phyloP scores from a whole-genome alignment of 192 early-diverging fungal genomes.

The Podila horticola region DNA sequence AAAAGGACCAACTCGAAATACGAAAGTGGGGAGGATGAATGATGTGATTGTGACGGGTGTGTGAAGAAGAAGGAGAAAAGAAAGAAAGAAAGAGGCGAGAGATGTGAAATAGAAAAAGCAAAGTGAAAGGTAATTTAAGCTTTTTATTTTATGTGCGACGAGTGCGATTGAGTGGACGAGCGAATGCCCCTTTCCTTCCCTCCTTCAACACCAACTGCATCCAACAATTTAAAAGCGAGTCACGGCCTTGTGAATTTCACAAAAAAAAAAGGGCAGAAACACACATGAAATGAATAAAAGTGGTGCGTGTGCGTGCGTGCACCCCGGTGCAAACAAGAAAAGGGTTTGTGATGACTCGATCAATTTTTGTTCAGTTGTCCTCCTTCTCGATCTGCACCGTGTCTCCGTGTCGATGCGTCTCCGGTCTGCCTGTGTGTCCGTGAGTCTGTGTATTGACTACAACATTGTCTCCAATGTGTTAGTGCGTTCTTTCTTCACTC shows the following conservation, averaged over 20 bases:
- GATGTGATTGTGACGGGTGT: background rate
- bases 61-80: background rate
- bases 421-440: too few relatives aligned
- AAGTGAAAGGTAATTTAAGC: background rate
- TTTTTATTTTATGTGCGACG: background rate
- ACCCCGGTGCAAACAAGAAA: too few relatives aligned
- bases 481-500: too few relatives aligned
- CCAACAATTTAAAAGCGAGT: background rate
- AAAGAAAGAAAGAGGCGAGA: background rate
- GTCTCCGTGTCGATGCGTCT: too few relatives aligned
- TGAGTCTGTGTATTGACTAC: too few relatives aligned
- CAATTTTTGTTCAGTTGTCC: too few relatives aligned
- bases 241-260: background rate
- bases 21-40: conserved; percentile 1
- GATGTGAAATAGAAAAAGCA: conserved; percentile 2
- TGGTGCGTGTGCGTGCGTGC: too few relatives aligned
- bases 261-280: background rate
- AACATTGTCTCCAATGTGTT: too few relatives aligned
- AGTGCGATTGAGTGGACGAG: background rate
- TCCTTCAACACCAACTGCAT: background rate
- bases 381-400: too few relatives aligned
- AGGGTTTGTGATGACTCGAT: too few relatives aligned
- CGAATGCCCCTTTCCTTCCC: background rate
- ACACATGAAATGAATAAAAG: too few relatives aligned
- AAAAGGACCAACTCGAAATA: background rate